A percentile compares a stretch with the other conserved stretches of the same genome.
Conservation (phyloP, 352 stramenopile genomes). For the Phytophthora hybrid region DNA sequence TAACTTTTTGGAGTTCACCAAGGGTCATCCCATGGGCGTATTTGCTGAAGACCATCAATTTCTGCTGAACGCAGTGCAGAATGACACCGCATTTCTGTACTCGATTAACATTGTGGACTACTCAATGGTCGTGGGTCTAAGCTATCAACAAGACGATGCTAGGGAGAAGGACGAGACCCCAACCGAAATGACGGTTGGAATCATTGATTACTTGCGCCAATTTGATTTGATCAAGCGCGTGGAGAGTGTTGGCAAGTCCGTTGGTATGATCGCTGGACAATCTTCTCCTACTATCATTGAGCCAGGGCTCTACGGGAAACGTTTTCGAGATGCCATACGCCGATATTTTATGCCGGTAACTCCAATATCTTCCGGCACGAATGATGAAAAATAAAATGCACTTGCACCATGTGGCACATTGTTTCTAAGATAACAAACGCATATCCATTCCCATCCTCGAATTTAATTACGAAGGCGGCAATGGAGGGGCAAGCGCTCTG, state of each 20-base stretch:
- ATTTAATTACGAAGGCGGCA: slow-evolving; percentile 18
- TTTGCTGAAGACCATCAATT: slow-evolving; percentile 77
- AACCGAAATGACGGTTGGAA: slow-evolving; percentile 95
- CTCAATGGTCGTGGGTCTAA: slow-evolving; percentile 97
- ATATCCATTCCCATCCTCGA: background rate
- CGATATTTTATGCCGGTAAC: slow-evolving; percentile 98
- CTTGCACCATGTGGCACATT: background rate
- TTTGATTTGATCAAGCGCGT: slow-evolving; percentile 99
- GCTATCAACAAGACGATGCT: slow-evolving; percentile 42
- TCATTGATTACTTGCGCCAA: slow-evolving; percentile 99
- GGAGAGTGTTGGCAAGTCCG: slow-evolving; percentile 98
- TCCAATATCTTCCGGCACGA: slow-evolving; percentile 64
- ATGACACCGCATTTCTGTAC: slow-evolving; percentile 97
- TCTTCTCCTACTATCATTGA: slow-evolving; percentile 99
- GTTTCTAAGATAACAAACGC: too few relatives aligned
- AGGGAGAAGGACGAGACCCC: slow-evolving; percentile 36
- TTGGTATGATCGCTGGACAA: slow-evolving; percentile 98
- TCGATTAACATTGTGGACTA: slow-evolving; percentile 99
- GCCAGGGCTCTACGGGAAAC: slow-evolving; percentile 95
- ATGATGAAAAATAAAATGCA: slow-evolving; percentile 46
- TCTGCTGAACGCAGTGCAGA: slow-evolving; percentile 92
- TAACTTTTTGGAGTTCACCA: slow-evolving; percentile 86
- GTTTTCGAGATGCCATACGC: slow-evolving; percentile 95
- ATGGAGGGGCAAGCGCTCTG: slow-evolving; percentile 42
- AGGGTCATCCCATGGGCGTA: slow-evolving; percentile 79